Evolutionary conservation across 1,284 basidiomycete genomes (phyloP), one percentile per base, ranked within the genome.

Genomic region (Salmacisia buchloeana): DNA sequence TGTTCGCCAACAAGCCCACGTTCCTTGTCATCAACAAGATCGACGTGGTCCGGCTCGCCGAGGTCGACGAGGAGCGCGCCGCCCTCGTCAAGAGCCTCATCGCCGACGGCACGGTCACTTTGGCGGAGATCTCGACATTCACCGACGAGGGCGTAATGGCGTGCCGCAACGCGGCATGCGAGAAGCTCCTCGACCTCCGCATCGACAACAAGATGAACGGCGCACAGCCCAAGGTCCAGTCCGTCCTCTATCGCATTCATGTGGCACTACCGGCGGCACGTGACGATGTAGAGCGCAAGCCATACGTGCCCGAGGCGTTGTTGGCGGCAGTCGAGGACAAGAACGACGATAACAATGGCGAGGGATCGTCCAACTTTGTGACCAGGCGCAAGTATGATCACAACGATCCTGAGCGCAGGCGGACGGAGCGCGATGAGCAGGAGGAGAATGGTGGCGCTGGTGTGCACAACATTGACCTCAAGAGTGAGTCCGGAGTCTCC

Each of bases 141-240:
- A 79, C 75, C n/a, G 76, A 78, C 59, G 73, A 78, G 63, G 77
- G 77, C 25, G 69, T 79, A 52, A 79, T 79, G 71, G 75, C 73
- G 29, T 65, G 72, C 23, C 70, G 77, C 38, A 77, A 77, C 52
- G 65, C 69, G 15, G 77, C 77, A 15, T 79, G 77, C 58, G 77
- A 79, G 49, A 70, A 74, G 6, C 63, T 79, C 39, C 71, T 79
- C 31, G 72, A 71, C 10, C 70, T 69, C 58, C 73, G 77, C 61
- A 66, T 79, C 23, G 77, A 79, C 46, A 66, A 67, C 61, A 79
- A 79, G 70, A 70, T 71, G 60, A 73, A 73, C 60, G 76, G 76
- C 35, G 68, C 70, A 63, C 78, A 79, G 66, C 73, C 69, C 46
- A 75, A 76, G 58, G 59, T 72, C n/a, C 34, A 57, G 23, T 36